These are phyloP conservation scores for Fusarium goolgardi DNA, from an alignment of 2,329 filamentous ascomycete species.

Conservation along the genomic window DNA sequence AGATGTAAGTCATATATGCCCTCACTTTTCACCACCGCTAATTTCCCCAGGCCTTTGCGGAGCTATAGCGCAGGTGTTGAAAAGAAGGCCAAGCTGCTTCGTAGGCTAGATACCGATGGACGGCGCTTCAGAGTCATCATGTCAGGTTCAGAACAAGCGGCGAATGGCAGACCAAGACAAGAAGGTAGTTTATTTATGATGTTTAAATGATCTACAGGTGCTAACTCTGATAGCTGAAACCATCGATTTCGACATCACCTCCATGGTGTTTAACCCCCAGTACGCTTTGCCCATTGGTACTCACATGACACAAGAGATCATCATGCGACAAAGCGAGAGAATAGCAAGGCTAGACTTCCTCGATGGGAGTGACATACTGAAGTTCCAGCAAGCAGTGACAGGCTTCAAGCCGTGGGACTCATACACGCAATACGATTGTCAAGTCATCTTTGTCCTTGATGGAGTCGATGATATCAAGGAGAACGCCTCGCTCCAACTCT, in stretches of 20 bases:
- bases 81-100: constrained; percentile 44
- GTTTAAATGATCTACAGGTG: background rate
- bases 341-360: constrained; percentile 49
- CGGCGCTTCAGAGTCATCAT: constrained; percentile 46
- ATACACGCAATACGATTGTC: constrained; percentile 46
- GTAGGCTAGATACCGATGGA: constrained; percentile 46
- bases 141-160: constrained; percentile 40
- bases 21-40: background rate
- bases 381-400: constrained; percentile 52
- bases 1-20: constrained; percentile 35
- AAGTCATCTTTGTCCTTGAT: constrained; percentile 48
- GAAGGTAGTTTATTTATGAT: constrained; percentile 31
- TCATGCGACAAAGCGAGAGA: constrained; percentile 48
- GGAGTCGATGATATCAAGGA: constrained; percentile 44
- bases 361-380: constrained; percentile 44
- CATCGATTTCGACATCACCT: constrained; percentile 51
- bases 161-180: constrained; percentile 37
- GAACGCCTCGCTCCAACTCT: constrained; percentile 49
- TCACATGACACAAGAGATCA: constrained; percentile 44
- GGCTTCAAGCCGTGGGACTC: constrained; percentile 49
- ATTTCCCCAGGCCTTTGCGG: constrained; percentile 32
- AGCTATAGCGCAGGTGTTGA: constrained; percentile 37
- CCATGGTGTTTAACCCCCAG: constrained; percentile 47
- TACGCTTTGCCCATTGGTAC: constrained; percentile 44
- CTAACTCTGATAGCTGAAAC: constrained; percentile 42